A percentile compares a stretch with the other conserved stretches of the same genome.
Conservation (phyloP, 2,329 filamentous ascomycete species). For the Aureobasidium lini region DNA sequence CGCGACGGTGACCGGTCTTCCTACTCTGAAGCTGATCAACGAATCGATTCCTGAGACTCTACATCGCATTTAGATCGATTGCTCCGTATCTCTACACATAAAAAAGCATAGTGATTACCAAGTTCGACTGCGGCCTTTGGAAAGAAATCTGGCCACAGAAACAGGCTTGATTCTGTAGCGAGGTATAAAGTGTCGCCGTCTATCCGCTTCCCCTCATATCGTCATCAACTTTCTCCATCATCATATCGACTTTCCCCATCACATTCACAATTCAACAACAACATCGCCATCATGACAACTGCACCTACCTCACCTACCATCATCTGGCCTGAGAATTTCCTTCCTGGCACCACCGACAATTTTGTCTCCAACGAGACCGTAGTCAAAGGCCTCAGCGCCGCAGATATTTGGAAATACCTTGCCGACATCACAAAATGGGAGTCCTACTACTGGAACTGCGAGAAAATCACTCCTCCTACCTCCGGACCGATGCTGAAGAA, state of each 20-base stretch:
- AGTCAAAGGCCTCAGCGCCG: slow-evolving; percentile 21
- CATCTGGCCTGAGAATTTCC: slow-evolving; percentile 26
- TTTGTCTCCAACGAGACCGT: slow-evolving; percentile 31
- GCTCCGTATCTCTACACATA: background rate
- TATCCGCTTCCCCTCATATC: background rate
- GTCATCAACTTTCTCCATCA: background rate
- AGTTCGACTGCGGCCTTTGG: too few relatives aligned
- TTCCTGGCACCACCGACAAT: slow-evolving; percentile 32
- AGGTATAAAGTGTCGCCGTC: background rate
- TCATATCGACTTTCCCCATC: background rate
- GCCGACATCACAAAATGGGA: slow-evolving; percentile 29
- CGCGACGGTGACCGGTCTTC: too few relatives aligned
- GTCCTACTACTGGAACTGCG: slow-evolving; percentile 29
- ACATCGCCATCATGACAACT: background rate
- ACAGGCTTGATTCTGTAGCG: background rate
- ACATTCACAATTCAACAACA: background rate
- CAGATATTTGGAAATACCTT: slow-evolving; percentile 28
- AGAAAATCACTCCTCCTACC: slow-evolving; percentile 24
- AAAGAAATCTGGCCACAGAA: too few relatives aligned
- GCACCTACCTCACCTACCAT: slow-evolving; percentile 21
- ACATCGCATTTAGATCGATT: background rate
- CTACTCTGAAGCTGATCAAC: background rate
- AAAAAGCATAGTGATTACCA: background rate
- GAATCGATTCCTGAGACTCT: background rate
- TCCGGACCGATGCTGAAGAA: slow-evolving; percentile 22